Evolutionary conservation across 352 stramenopile species (phyloP), one percentile per base, ranked within the genome.

Genomic region (Globisporangium carolinianum): DNA sequence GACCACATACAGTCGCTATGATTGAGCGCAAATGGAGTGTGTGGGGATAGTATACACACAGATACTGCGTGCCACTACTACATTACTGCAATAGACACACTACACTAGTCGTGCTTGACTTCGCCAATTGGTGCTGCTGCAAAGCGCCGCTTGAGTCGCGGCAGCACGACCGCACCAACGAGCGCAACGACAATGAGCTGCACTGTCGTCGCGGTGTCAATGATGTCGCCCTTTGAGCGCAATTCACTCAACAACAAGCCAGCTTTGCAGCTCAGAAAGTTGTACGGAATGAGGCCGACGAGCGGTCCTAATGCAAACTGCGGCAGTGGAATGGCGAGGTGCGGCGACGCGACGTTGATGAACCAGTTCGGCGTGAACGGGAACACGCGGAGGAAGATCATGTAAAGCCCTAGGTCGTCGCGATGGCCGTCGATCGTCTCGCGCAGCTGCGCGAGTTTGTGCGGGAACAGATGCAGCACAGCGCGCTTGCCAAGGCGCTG

Each of bases 301-400:
- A 83, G 70, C 18, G 81, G 78, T 3, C 79, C 80, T 36, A 88
- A 54, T 24, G 73, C 57, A 65, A 92, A 92, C 57, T 81, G 72
- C 11, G 61, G 17, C 41, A 92, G 38, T 35, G 82, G 77, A 57
- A 92, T 90, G 24, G 73, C 66, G 50, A 92, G 57, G 47, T 92
- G 82, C 41, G 82, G 79, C 41, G 82, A 86, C 58, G 82, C 81
- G 67, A 92, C 67, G 73, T 92, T 92, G 71, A 92, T 87, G 54
- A 92, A 92, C 82, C 82, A 92, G 61, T 92, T 92, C 62, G 82
- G 82, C 15, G 82, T 88, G 64, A 92, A 90, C 36, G 82, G 82
- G 60, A 92, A 92, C 4, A 92, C 78, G 37, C 83, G 77, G 53
- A 92, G 55, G 62, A 90, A 92, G 24, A 90, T 67, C 74, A 90